Evolutionary conservation across 2,329 filamentous ascomycete species (phyloP), one percentile per base, ranked within the genome.

Genomic region (Chrysosporium keratinophilum): DNA sequence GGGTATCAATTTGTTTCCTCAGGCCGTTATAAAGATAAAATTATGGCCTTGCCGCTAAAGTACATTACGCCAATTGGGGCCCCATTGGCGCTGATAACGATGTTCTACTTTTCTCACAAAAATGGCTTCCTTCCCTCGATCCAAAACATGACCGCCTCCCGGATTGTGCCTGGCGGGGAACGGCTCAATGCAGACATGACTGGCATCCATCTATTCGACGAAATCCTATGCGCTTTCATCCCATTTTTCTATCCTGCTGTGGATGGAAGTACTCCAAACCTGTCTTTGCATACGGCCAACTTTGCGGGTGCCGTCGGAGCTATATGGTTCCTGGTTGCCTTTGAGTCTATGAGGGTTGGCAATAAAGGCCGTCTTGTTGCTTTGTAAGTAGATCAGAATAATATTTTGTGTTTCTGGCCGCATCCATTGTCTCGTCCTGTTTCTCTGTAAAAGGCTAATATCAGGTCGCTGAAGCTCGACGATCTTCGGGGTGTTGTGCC

Each of bases 261-360:
- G 7, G 69, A 72, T 55, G 71, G 70, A 6, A 65, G 64, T 40
- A 63, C 66, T 23, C 63, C 69, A 0, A 63, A 64, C 12, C 58
- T 71, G 6, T 59, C 65, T 1, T 59, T 74, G 9, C 68, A 71
- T 41, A 64, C 68, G 3, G 57, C 71, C 12, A 65, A 63, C 5
- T 71, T 74, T 20, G 68, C 69, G 3, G 69, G 69, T 5, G 68
- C 71, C 2, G 68, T 73, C 47, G 68, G 68, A 3, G 66, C 69
- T 2, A 63, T 69, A n/a, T 75, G 70, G 70, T 61, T 67, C 4
- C 57, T 75, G 41, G 61, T 77, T 20, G 63, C 68, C 1, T 63
- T 77, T 53, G 75, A 78, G 58, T 65, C 71, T 10, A 68, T 74
- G 63, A 65, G 75, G 41, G 61, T 60, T 3, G 45, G 33, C n/a